Base-by-base conservation (phyloP, 2,329 filamentous ascomycete genomes). In the Fusarium tanahbumbuense region DNA sequence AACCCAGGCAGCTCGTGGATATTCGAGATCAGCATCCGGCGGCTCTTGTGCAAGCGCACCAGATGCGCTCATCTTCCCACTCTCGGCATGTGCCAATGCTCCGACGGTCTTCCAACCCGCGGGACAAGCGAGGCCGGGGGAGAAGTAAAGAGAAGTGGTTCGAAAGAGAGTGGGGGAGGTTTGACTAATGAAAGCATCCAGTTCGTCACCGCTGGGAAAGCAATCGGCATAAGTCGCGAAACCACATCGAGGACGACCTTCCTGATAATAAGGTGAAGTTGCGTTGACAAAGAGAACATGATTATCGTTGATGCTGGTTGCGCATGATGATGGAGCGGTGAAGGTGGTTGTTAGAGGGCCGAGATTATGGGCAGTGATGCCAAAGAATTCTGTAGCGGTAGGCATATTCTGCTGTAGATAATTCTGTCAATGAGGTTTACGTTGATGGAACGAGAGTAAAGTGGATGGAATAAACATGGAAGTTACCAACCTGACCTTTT, bases 331-430 rank as follows among this genome's bases (percentile, higher is more conserved):
- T 2, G 60, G 57, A 12, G 58, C 57, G 1, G 47, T 30, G 3
- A 30, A 62, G 0, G 47, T 56, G 2, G 60, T 63, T 4, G 60
- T 63, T 2, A 63, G 9, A 1, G 57, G 32, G 1, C 60, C 60
- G 5, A 56, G 8, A 1, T 63, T 63, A 6, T 56, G 13, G 22
- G 48, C 57, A 3, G 25, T 23, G 1, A 20, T 18, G 10, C 60
- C 57, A n/a, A 63, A 63, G 10, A 55, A 63, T 9, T 34, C 58
- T 7, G 60, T 63, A 3, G 32, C 27, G 13, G 60, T 62, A 13
- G 47, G 60, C 57, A 63, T 63, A 0, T 9, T 42, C n/a, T 16
- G 8, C 8, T 18, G 8, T 34, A 5, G 2, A 8, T 16, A 10
- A 18, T 34, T 3, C 8, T 22, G 20, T 12, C 5, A 8, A 48